phyloP scores from a whole-genome alignment of 768 basidiomycete genomes.

The Boletus huronensis region DNA sequence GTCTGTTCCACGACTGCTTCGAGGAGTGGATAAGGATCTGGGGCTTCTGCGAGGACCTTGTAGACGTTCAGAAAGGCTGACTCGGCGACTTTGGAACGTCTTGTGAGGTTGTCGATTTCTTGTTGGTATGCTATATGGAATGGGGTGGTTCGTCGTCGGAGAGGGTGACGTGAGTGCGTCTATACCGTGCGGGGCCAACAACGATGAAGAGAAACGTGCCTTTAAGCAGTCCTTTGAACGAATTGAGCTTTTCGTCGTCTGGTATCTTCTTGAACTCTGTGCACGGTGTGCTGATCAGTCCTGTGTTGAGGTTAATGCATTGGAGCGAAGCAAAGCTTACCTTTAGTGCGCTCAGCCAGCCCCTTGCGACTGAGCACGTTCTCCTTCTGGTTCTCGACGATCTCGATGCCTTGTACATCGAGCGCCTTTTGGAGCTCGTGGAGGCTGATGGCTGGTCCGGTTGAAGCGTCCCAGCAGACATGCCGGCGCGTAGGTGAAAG shows the following conservation, averaged over 20 bases:
- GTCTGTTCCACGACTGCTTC: slow-evolving; percentile 97
- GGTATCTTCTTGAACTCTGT: slow-evolving; percentile 95
- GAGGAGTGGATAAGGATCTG: slow-evolving; percentile 94
- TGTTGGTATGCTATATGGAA: slow-evolving; percentile 76
- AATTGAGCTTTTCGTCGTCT: slow-evolving; percentile 81
- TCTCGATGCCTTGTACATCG: slow-evolving; percentile 88
- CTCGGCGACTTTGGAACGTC: slow-evolving; percentile 88
- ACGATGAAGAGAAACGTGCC: slow-evolving; percentile 40
- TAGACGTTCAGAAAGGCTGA: slow-evolving; percentile 96
- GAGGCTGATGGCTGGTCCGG: slow-evolving; percentile 71
- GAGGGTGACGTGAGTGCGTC: no score
- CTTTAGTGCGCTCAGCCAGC: slow-evolving; percentile 93
- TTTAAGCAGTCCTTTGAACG: slow-evolving; percentile 90
- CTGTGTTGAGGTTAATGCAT: not conserved
- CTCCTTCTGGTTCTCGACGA: slow-evolving; percentile 99
- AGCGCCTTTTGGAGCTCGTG: slow-evolving; percentile 89
- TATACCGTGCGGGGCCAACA: not conserved
- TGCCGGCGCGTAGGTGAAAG: not conserved
- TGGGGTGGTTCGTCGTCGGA: not conserved
- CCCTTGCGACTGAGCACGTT: slow-evolving; percentile 90
- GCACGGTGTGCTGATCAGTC: not conserved
- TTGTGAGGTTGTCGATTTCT: slow-evolving; percentile 94
- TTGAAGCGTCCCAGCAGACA: not conserved
- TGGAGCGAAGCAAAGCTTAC: slow-evolving; percentile 34
- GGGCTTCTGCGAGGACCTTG: slow-evolving; percentile 94